Conservation (phyloP, 139 green algal species). For the Chlorella sp. region DNA sequence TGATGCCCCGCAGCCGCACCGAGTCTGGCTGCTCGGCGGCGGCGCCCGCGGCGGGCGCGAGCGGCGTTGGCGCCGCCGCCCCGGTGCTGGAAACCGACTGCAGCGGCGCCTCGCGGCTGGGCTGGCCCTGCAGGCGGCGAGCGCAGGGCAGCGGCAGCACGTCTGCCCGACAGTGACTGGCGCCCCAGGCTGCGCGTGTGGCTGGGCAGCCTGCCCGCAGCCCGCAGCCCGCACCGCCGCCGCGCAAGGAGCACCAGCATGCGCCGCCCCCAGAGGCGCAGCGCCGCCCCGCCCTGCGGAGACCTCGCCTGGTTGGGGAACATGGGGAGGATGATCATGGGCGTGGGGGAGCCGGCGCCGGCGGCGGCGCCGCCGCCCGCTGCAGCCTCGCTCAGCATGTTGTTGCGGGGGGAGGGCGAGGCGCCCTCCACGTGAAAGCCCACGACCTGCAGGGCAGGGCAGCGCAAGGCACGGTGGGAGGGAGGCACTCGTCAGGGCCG, state of each 20-base stretch:
- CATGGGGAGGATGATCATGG: constrained; percentile 87
- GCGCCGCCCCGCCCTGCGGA: too few species aligned
- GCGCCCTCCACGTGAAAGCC: constrained; percentile 82
- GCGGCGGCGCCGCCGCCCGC: constrained; percentile 4
- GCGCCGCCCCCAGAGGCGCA: too few species aligned
- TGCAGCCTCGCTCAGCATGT: constrained; percentile 34
- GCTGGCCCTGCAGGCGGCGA: neutral
- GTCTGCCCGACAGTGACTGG: too few species aligned
- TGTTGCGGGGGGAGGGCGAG: constrained; percentile 51
- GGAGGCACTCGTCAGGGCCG: too few species aligned
- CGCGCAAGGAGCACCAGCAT: too few species aligned
- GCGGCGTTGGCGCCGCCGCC: neutral
- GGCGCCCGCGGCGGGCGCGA: neutral
- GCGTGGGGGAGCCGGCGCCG: constrained; percentile 56
- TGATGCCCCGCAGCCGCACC: neutral
- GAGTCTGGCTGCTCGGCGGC: neutral
- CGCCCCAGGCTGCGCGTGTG: too few species aligned
- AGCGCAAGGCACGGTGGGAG: too few species aligned
- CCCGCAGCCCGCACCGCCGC: too few species aligned
- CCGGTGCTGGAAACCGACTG: too few species aligned
- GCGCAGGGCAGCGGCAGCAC: neutral
- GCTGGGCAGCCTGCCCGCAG: too few species aligned
- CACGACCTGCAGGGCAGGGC: constrained; percentile 71
- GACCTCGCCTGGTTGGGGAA: too few species aligned
- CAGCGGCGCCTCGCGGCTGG: too few species aligned